Evolutionary conservation across 2,329 filamentous ascomycete genomes (phyloP), one percentile per base, ranked within the genome.

Genomic region (Ceratocystis albifundus): DNA sequence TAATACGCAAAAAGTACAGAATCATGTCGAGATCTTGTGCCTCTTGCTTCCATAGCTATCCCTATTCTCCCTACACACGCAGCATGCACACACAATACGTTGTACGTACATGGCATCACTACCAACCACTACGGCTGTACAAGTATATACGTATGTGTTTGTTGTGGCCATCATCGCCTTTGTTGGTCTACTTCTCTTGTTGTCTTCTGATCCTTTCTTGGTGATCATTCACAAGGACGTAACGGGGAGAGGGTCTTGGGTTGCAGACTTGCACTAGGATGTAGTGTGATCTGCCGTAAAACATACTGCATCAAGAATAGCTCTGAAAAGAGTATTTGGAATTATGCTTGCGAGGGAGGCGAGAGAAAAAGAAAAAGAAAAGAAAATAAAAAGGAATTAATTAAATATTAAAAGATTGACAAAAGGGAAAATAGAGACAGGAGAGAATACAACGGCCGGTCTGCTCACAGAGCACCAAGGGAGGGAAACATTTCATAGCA

Each of bases 221-320:
- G 53, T 57, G 53, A 57, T 57, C 25, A 53, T 25, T 22, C 53
- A 30, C 15, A 4, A 6, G 6, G 53, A 57, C 28, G 22, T 28
- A 57, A 30, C 20, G 7, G 50, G 46, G 46, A 22, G 7, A n/a
- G 22, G 15, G 20, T 7, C 32, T 17, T 6, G 53, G 6, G 53
- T 32, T 57, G 53, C 53, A 57, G 53, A 57, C 53, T 32, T 57
- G 53, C 25, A 57, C 53, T n/a, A 32, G 53, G 53, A 57, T 57
- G 53, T 57, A 32, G 53, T 57, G 53, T 57, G 53, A 57, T 57
- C 53, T 57, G 53, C 53, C 53, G 25, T 57, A 57, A 10, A 57
- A 57, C 32, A 30, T 57, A n/a, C 53, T 57, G 53, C 3, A 57
- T 30, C 28, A 10, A 57, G 53, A 7, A 17, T 45, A 45, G 36